These are phyloP conservation scores for Parachlorella kessleri DNA, from an alignment of 139 green algal genomes.

Conservation along the genomic window DNA sequence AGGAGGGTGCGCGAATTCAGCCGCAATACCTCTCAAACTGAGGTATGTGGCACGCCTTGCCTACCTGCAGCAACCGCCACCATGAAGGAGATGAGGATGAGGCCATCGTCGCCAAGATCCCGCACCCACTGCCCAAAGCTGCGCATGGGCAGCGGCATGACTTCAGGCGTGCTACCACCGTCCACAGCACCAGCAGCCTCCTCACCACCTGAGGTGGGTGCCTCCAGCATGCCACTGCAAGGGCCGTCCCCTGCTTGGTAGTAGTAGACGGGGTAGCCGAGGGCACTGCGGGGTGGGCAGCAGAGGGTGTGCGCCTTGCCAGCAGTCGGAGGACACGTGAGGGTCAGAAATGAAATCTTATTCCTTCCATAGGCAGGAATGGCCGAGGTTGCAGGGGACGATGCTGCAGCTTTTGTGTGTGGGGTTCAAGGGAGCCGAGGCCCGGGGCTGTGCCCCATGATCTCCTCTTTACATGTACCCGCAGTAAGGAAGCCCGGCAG, in stretches of 20 bases:
- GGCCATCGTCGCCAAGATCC: neutral
- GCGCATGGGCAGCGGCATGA: constrained; percentile 11
- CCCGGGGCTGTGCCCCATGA: too few species aligned
- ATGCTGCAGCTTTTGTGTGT: too few species aligned
- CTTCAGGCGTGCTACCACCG: neutral
- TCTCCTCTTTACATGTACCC: too few species aligned
- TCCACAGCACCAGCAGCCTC: neutral
- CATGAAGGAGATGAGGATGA: neutral
- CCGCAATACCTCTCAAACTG: neutral
- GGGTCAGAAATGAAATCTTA: neutral
- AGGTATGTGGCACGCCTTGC: neutral
- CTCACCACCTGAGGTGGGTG: neutral
- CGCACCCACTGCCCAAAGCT: constrained; percentile 11
- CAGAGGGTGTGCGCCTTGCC: too few species aligned
- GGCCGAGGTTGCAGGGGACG: too few species aligned
- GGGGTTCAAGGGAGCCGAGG: too few species aligned
- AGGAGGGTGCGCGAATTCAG: too few species aligned
- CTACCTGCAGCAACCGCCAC: neutral
- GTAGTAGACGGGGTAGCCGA: constrained; percentile 15
- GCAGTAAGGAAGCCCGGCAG: too few species aligned
- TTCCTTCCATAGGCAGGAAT: too few species aligned
- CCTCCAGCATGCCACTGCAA: neutral
- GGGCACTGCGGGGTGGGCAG: neutral
- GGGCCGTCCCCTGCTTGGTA: constrained; percentile 25
- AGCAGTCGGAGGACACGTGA: too few species aligned